phyloP scores from a whole-genome alignment of 106 monocot species.

The Allium sativum region DNA sequence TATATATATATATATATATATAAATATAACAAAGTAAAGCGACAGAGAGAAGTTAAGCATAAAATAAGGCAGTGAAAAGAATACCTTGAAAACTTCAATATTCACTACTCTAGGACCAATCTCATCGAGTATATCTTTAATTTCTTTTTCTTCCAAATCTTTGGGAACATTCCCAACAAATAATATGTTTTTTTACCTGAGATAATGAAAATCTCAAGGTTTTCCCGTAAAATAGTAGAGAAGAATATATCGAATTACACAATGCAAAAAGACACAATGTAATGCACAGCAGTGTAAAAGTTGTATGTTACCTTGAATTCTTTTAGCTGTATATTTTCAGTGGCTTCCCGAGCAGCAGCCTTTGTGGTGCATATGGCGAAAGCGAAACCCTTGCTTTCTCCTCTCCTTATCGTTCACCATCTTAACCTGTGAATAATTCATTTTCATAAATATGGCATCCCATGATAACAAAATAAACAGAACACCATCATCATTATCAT shows the following conservation, averaged over 20 bases:
- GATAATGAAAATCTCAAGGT: conserved; percentile 68
- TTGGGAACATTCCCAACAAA: conserved; percentile 88
- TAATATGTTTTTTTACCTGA: conserved; percentile 65
- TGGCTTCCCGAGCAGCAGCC: conserved; percentile 26
- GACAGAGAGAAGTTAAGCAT: not conserved
- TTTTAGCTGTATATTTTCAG: conserved; percentile 25
- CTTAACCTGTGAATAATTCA: conserved; percentile 32
- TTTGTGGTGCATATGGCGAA: conserved; percentile 49
- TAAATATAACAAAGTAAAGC: not conserved
- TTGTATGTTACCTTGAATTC: conserved; percentile 19
- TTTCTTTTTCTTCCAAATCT: conserved; percentile 58
- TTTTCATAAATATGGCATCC: too few species aligned
- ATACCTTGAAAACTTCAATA: conserved; percentile 72
- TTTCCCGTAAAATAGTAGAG: conserved; percentile 38
- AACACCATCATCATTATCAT: not conserved
- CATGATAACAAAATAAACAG: too few species aligned
- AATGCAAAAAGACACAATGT: not conserved
- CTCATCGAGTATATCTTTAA: conserved; percentile 43
- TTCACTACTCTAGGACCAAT: conserved; percentile 63
- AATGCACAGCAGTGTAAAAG: not conserved
- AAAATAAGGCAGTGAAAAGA: not conserved
- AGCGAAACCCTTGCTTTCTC: conserved; percentile 45
- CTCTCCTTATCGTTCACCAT: conserved; percentile 52
- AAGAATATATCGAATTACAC: not conserved
- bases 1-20: not conserved